Base-by-base conservation (phyloP, 768 basidiomycete species). In the Kwoniella bestiolae region DNA sequence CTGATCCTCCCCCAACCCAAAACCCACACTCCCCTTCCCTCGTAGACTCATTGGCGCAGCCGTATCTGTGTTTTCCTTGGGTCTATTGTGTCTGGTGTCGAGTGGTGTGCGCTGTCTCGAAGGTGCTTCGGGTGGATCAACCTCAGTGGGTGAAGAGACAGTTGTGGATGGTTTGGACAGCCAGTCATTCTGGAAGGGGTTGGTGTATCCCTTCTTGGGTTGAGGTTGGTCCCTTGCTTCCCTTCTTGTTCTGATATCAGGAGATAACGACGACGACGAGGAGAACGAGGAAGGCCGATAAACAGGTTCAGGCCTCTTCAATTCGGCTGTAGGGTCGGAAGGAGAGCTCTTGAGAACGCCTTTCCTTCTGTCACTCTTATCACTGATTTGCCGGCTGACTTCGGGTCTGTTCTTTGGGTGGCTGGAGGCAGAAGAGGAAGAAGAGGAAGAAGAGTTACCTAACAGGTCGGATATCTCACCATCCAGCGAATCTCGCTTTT, bases 131-230 rank as follows among this genome's bases (percentile, higher is more conserved):
- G 60, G 5, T 70, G 32, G 29, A 60, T 64, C 7, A 16, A 59
- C 23, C 11, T 59, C 46, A 21, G 31, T 38, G 9, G 58, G 56
- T 52, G 65, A 23, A 64, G 63, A 18, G 21, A 38, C 12, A 25
- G 41, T 25, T 3, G 26, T 31, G 18, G 34, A 18, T 5, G 65
- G 56, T 45, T 50, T 60, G 21, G 65, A 47, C 3, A 71, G 49
- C 70, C 70, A 71, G 46, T 63, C 50, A 3, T 59, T 59, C 28
- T 65, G 61, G 34, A 71, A 71, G 6, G 63, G 28, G 32, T 68
- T 70, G 2, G 44, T 29, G 49, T 44, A 55, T 16, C 46, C 25
- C 18, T 46, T 56, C 31, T 45, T 52, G 25, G 32, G 5, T 35
- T 3, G 12, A 2, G 38, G 38, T 41, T 18, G 0, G 12, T 41